Evolutionary conservation across 345 rosid genomes (phyloP).

Genomic region (Syzygium aqueum): DNA sequence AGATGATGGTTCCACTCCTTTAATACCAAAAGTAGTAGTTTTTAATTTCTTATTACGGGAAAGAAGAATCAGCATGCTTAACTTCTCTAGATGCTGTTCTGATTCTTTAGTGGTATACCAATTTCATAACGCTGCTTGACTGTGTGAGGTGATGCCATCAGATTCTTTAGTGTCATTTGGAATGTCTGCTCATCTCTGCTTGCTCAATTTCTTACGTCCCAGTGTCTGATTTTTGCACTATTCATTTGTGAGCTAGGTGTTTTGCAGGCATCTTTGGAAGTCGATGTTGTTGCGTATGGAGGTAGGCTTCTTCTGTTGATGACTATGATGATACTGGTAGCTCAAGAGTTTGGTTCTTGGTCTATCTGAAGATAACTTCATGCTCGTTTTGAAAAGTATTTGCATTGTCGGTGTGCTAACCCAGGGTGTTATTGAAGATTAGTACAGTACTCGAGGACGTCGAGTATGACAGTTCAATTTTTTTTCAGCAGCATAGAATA

Average conservation of each 20-base stretch:
- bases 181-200: neutral
- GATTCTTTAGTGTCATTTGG: neutral
- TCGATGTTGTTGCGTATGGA: slow-evolving; percentile 90
- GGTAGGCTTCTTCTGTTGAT: slow-evolving; percentile 28
- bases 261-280: slow-evolving; percentile 68
- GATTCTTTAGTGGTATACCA: no score
- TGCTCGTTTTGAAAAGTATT: neutral
- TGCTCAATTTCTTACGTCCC: neutral
- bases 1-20: neutral
- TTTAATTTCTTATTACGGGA: neutral
- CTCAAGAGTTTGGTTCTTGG: neutral
- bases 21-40: neutral
- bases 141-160: neutral
- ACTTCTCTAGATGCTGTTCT: neutral
- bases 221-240: neutral
- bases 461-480: neutral
- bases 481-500: neutral
- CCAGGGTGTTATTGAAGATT: neutral
- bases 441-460: neutral
- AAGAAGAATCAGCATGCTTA: neutral
- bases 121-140: no score
- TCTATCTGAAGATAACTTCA: neutral
- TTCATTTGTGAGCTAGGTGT: neutral
- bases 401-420: neutral
- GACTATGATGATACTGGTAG: neutral